Evolutionary conservation across 140 eudicot genomes (phyloP), one percentile per base, ranked within the genome.

Genomic region (Flaveria floridana): DNA sequence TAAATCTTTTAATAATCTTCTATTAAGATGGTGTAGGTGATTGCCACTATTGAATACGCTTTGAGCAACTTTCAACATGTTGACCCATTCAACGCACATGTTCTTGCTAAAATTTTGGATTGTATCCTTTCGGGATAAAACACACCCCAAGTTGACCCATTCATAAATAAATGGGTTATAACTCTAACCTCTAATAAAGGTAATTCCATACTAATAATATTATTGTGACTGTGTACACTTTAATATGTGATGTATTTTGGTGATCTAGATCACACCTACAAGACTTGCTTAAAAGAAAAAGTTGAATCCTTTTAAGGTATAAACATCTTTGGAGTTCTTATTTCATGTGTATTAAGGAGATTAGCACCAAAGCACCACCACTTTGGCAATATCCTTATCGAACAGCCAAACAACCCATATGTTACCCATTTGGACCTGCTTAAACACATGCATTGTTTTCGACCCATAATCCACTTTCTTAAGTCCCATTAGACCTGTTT

Each of bases 371-470:
- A 2, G 26, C 64, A 4, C 71, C 71, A 50, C 46, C 26, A 50
- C 61, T 51, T 48, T 9, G 9, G 6, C 16, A 15, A 26, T 25
- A 70, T 70, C 47, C n/a, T 8, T 42, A 44, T 44, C 50, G 14
- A 44, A 44, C 50, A 44, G 13, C 50, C 50, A 0, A 44, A 7
- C 10, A 14, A 44, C 50, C 50, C 50, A 44, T 44, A 44, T 28
- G 64, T 26, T 70, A 70, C 51, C 21, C 50, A 28, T 52, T 51
- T 70, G 28, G 50, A 50, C 64, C 28, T 3, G 4, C 14, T 70
- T 70, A 12, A 15, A 69, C 46, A 21, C 61, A 71, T 10, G 48
- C 64, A 70, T 53, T 20, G 30, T 47, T 51, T 28, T 52, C 3
- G 20, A 30, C 65, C 28, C 18, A 19, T 34, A 15, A 53, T 8